Conservation (phyloP, 257 asterid genomes). For the Nicotiana undulata region DNA sequence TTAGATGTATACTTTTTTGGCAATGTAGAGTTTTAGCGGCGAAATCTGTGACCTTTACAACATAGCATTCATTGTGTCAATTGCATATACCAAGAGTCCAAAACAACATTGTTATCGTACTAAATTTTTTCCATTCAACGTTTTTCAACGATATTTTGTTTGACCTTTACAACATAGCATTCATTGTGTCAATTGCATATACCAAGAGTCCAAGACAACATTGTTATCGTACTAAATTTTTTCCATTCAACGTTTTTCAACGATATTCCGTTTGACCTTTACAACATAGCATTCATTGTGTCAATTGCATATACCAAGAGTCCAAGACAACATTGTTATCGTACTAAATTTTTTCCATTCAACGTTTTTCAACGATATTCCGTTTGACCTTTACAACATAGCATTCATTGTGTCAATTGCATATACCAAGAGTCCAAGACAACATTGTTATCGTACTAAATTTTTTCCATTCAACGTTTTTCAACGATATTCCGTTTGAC, state of each 20-base stretch:
- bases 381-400: not conserved
- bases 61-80: not conserved
- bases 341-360: not conserved
- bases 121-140: not conserved
- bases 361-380: not conserved
- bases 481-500: too few relatives aligned
- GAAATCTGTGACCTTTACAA: not conserved
- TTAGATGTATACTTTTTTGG: not conserved
- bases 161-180: not conserved
- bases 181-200: not conserved
- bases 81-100: not conserved
- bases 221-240: not conserved
- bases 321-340: not conserved
- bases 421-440: not conserved
- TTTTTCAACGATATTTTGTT: not conserved
- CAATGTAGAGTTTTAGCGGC: not conserved
- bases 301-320: not conserved
- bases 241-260: too few relatives aligned
- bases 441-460: not conserved
- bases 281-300: not conserved
- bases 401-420: not conserved
- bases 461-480: not conserved
- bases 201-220: not conserved
- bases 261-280: not conserved
- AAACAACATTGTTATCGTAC: not conserved